A percentile compares a stretch with the other conserved stretches of the same genome.
Conservation (phyloP, 1,284 basidiomycete genomes). For the Pholiota adiposa region DNA sequence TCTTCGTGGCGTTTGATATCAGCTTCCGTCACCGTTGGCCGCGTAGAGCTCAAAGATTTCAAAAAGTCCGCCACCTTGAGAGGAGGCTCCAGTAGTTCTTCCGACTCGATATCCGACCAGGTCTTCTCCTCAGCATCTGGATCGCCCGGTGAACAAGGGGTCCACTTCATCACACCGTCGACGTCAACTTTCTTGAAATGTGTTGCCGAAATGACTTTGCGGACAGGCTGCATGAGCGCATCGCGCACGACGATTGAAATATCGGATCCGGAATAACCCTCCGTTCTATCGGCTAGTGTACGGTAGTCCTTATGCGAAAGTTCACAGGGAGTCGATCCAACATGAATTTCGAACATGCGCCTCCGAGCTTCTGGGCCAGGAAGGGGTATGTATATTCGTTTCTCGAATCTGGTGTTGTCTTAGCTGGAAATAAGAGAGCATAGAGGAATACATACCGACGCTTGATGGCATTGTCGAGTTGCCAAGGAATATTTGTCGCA, state of each 20-base stretch:
- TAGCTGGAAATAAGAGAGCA: not conserved
- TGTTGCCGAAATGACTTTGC: conserved; percentile 94
- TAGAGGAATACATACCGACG: conserved; percentile 64
- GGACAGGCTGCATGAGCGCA: conserved; percentile 97
- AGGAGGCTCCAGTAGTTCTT: conserved; percentile 88
- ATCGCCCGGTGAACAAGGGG: conserved; percentile 96
- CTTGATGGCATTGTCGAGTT: conserved; percentile 97
- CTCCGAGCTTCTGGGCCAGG: conserved; percentile 93
- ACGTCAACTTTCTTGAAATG: conserved; percentile 82
- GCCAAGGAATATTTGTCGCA: conserved; percentile 98
- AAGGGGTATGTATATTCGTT: conserved; percentile 97
- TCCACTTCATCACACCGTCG: conserved; percentile 62
- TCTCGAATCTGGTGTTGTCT: conserved; percentile 75
- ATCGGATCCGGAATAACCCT: conserved; percentile 96
- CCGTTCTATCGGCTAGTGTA: conserved; percentile 82
- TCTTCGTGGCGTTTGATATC: conserved; percentile 92
- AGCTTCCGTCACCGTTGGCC: conserved; percentile 88
- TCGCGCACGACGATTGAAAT: conserved; percentile 96
- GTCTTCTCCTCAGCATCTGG: conserved; percentile 85
- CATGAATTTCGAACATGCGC: conserved; percentile 96
- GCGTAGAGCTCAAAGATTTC: conserved; percentile 79
- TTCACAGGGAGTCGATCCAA: conserved; percentile 91
- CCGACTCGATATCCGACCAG: conserved; percentile 93
- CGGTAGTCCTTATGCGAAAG: conserved; percentile 84
- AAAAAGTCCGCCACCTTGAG: conserved; percentile 85